Percentiles rank a stretch among this genome's conserved stretches.
phyloP scores from a whole-genome alignment of 2,329 filamentous ascomycete species.

The Penicillium sp. region DNA sequence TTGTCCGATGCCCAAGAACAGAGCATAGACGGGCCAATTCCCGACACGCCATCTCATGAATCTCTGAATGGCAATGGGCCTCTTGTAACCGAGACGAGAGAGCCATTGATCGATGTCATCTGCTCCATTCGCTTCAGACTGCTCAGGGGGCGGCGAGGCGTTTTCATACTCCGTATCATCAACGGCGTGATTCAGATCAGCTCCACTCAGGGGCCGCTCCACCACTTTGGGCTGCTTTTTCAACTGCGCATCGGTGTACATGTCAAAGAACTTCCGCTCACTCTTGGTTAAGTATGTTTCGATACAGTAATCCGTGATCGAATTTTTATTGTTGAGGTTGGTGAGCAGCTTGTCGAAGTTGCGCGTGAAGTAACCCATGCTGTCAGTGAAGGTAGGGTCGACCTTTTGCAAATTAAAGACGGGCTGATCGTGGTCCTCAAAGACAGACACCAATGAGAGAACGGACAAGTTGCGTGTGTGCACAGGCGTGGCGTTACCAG shows the following conservation, averaged over 20 bases:
- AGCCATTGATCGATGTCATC: not conserved
- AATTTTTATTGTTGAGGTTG: conserved; percentile 55
- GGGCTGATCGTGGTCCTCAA: not conserved
- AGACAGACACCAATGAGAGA: not conserved
- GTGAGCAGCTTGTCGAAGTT: conserved; percentile 58
- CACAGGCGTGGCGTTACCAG: not conserved
- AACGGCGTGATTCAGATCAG: not conserved
- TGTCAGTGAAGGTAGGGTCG: conserved; percentile 66
- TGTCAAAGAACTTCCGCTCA: conserved; percentile 65
- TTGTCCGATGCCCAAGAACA: conserved; percentile 61
- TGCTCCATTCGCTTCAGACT: not conserved
- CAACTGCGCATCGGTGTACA: conserved; percentile 58
- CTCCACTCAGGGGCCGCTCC: not conserved
- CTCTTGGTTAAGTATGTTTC: conserved; percentile 63
- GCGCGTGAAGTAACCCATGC: conserved; percentile 59
- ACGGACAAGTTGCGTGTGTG: not conserved
- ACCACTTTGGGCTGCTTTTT: conserved; percentile 44
- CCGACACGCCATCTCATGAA: conserved; percentile 56
- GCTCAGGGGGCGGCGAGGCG: not conserved
- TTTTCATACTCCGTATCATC: not conserved
- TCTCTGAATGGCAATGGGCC: conserved; percentile 48
- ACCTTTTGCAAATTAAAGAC: conserved; percentile 61
- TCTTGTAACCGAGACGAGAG: conserved; percentile 28
- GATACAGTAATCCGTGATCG: conserved; percentile 59
- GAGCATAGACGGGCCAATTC: conserved; percentile 63